Evolutionary conservation across 1,284 basidiomycete species (phyloP), one percentile per base, ranked within the genome.

Genomic region (Moesziomyces globuligerus): DNA sequence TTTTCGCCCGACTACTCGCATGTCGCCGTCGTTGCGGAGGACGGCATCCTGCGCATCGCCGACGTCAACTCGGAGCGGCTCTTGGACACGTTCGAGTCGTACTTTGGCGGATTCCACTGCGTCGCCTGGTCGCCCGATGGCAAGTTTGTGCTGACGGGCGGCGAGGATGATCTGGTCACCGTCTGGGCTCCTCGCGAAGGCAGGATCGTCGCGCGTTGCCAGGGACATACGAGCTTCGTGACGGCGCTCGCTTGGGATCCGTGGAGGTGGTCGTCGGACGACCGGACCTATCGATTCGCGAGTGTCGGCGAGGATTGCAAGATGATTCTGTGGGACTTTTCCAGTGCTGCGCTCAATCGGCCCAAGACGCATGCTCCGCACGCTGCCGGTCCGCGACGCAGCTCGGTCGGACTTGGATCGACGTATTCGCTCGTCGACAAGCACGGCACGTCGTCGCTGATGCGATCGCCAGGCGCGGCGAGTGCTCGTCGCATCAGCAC

Each of bases 121-220:
- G 88, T 95, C 1, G 89, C 91, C 0, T 98, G 94, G 94, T 94
- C 93, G 9, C 93, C 94, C 1, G 94, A 98, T 82, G 92, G 92
- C 20, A 89, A 93, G 38, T 94, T 96, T 78, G 89, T 98, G 29
- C 84, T 96, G 52, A 89, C 89, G 0, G 91, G 90, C n/a, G 90
- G 91, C 0, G 89, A 98, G 85, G 95, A 98, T 80, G 95, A 98
- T 79, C 86, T 98, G 11, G 86, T 97, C 45, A 95, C 94, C 1
- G 58, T 81, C 3, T 81, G 74, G 68, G 61, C 75, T 5, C 73
- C 73, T 0, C 34, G 75, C 4, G 78, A 80, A 38, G 73, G 75
- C 10, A 55, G 76, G 9, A 89, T 98, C 13, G 89, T 98, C n/a
- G 95, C 95, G 3, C 87, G 94, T 46, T 97, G 94, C 84, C 94